Conservation (phyloP, 208 protist genomes). For the Trichomonas gallinae region DNA sequence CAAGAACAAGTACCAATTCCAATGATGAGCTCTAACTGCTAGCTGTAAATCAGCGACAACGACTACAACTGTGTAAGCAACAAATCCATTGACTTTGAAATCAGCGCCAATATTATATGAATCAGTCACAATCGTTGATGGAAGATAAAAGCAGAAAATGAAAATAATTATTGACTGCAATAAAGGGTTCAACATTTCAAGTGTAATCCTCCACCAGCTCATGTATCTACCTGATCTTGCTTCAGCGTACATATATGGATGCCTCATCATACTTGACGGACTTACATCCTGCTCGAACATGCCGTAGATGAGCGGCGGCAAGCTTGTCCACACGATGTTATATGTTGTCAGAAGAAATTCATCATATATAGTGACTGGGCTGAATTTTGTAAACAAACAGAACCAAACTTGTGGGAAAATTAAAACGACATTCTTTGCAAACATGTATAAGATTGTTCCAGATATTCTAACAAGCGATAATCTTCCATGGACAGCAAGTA, state of each 20-base stretch:
- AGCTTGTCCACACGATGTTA: background rate
- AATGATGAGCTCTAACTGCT: background rate
- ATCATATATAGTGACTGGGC: background rate
- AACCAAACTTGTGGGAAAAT: constrained; percentile 29
- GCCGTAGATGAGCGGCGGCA: background rate
- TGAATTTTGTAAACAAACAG: constrained; percentile 19
- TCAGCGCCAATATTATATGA: background rate
- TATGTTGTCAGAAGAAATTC: background rate
- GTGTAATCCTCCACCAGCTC: background rate
- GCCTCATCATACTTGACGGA: background rate
- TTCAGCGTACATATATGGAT: background rate
- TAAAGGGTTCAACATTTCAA: background rate
- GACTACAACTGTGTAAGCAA: background rate
- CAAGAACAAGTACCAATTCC: background rate
- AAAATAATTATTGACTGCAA: background rate
- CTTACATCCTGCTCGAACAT: background rate
- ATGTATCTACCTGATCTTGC: background rate
- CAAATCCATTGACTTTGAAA: background rate
- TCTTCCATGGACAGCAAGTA: constrained; percentile 62
- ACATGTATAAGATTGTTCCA: constrained; percentile 17
- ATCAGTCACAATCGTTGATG: background rate
- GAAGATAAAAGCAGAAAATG: background rate
- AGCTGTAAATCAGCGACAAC: background rate
- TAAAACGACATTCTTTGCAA: constrained; percentile 28
- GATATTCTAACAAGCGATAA: constrained; percentile 47